These are phyloP conservation scores for Serendipita sp. DNA, from an alignment of 768 basidiomycete species.

Conservation along the genomic window DNA sequence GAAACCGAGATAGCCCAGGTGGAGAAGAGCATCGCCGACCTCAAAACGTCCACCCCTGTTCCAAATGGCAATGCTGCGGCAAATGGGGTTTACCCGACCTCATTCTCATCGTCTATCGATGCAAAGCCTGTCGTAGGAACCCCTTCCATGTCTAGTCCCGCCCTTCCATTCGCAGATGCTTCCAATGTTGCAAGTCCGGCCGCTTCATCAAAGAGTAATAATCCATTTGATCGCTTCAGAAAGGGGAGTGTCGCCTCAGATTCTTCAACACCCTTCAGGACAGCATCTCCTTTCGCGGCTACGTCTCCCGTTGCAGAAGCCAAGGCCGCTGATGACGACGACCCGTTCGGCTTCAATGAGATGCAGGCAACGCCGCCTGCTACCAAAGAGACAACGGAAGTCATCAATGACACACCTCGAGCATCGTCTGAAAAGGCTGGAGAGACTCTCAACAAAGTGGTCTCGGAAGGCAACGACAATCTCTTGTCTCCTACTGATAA, in stretches of 20 bases:
- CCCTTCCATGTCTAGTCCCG: constrained; percentile 49
- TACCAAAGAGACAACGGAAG: background rate
- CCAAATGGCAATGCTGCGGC: constrained; percentile 16
- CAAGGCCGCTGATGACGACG: constrained; percentile 17
- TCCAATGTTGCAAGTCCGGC: constrained; percentile 30
- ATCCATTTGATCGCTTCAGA: constrained; percentile 70
- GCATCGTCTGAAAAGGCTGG: constrained; percentile 5
- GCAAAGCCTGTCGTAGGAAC: constrained; percentile 25
- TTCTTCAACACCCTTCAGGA: constrained; percentile 24
- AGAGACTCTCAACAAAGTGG: background rate
- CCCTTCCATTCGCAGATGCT: constrained; percentile 58
- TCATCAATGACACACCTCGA: background rate
- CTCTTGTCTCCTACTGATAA: background rate
- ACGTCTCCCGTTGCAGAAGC: constrained; percentile 6
- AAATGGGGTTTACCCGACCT: constrained; percentile 13
- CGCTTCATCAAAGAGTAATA: constrained; percentile 54
- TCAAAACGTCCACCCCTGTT: constrained; percentile 33
- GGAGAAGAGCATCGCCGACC: constrained; percentile 28
- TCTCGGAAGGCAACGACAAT: background rate
- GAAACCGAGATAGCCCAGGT: constrained; percentile 18
- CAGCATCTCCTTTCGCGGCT: constrained; percentile 12
- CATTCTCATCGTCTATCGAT: constrained; percentile 13
- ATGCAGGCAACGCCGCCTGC: background rate
- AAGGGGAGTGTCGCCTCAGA: constrained; percentile 22
- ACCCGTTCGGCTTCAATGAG: constrained; percentile 39